phyloP scores from a whole-genome alignment of 108 stramenopile species.

The Discostella pseudostelligera region DNA sequence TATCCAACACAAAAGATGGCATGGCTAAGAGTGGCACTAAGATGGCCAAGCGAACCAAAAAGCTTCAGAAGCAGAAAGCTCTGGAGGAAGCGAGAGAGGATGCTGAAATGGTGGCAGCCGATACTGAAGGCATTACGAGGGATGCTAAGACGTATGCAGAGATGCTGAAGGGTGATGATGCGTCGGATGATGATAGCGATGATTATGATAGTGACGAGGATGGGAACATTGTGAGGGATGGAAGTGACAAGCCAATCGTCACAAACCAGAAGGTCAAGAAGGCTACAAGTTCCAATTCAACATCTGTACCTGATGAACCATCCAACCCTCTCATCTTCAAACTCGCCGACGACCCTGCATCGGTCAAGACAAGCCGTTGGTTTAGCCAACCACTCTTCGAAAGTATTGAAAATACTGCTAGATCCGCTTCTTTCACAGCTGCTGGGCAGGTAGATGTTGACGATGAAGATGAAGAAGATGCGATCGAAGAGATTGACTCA shows the following conservation, averaged over 20 bases:
- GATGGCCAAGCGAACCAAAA: slow-evolving; percentile 83
- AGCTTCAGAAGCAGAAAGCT: slow-evolving; percentile 69
- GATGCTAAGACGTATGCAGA: slow-evolving; percentile 79
- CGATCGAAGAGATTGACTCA: slow-evolving; percentile 30
- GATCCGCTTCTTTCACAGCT: slow-evolving; percentile 50
- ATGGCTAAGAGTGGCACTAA: slow-evolving; percentile 77
- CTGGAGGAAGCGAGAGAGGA: slow-evolving; percentile 82
- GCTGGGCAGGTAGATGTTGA: slow-evolving; percentile 13
- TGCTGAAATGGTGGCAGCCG: slow-evolving; percentile 72
- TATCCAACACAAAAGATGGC: slow-evolving; percentile 70
- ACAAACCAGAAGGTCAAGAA: slow-evolving; percentile 27
- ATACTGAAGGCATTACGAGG: slow-evolving; percentile 48
- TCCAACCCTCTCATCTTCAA: slow-evolving; percentile 82
- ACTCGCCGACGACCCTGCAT: slow-evolving; percentile 69
- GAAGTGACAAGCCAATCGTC: slow-evolving; percentile 50
- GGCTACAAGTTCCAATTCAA: not conserved
- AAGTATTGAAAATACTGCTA: slow-evolving; percentile 72
- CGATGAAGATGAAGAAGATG: slow-evolving; percentile 29
- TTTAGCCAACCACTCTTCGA: slow-evolving; percentile 93
- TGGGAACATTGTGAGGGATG: slow-evolving; percentile 57
- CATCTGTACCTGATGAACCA: slow-evolving; percentile 4
- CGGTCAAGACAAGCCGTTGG: slow-evolving; percentile 88
- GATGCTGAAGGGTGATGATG: slow-evolving; percentile 72
- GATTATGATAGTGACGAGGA: slow-evolving; percentile 60
- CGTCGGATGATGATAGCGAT: slow-evolving; percentile 47